These are phyloP conservation scores for Neocatenulostroma microsporum DNA, from an alignment of 2,329 filamentous ascomycete species.

Conservation along the genomic window DNA sequence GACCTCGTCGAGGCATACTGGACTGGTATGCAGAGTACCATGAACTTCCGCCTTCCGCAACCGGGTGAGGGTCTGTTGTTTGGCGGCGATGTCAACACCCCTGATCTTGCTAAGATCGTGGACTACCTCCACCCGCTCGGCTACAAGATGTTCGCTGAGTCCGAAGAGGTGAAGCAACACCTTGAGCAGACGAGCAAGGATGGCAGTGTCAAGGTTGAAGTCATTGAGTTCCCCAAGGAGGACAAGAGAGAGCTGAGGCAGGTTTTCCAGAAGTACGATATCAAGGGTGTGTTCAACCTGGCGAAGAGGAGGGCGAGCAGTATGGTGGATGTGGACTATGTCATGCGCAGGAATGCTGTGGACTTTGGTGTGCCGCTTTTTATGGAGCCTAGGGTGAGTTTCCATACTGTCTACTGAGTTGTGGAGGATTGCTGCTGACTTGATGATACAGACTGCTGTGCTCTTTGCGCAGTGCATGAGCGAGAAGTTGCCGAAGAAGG, in stretches of 20 bases:
- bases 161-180: constrained; percentile 70
- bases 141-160: constrained; percentile 90
- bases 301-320: constrained; percentile 77
- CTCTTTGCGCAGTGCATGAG: constrained; percentile 96
- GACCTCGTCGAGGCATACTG: constrained; percentile 98
- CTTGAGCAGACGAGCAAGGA: constrained; percentile 64
- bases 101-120: constrained; percentile 67
- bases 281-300: constrained; percentile 92
- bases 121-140: constrained; percentile 81
- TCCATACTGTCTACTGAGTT: constrained; percentile 7
- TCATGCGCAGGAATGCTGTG: constrained; percentile 87
- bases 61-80: constrained; percentile 93
- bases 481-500: constrained; percentile 82
- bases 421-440: too few species aligned
- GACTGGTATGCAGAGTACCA: constrained; percentile 91
- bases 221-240: constrained; percentile 93
- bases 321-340: constrained; percentile 85
- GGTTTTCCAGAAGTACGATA: constrained; percentile 95
- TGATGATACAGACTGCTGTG: constrained; percentile 85
- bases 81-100: constrained; percentile 70
- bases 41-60: constrained; percentile 98
- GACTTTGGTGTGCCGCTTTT: constrained; percentile 97
- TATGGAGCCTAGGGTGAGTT: constrained; percentile 90
- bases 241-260: constrained; percentile 92
- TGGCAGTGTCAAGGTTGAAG: constrained; percentile 62